Conservation (phyloP, 768 basidiomycete genomes). For the Chalciporus piperatus region DNA sequence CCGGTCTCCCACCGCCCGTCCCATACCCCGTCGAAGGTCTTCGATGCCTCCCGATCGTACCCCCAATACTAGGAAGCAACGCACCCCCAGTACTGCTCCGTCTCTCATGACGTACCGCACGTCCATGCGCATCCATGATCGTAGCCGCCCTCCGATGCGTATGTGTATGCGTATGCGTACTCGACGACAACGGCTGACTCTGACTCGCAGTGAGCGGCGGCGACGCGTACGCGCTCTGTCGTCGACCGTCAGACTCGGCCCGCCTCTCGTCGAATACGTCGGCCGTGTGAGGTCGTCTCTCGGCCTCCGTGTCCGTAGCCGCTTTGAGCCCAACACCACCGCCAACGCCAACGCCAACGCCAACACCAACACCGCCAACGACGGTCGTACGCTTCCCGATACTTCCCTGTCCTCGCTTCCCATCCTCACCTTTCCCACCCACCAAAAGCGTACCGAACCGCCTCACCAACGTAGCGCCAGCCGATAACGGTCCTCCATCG, state of each 20-base stretch:
- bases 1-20: constrained; percentile 24
- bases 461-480: constrained; percentile 71
- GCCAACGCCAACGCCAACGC: too few relatives aligned
- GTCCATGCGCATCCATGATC: constrained; percentile 65
- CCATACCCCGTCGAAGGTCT: constrained; percentile 70
- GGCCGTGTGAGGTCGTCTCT: constrained; percentile 25
- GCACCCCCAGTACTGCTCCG: constrained; percentile 76
- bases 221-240: constrained; percentile 25
- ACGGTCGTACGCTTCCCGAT: constrained; percentile 50
- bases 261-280: constrained; percentile 11
- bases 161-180: too few relatives aligned
- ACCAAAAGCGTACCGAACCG: constrained; percentile 69
- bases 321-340: too few relatives aligned
- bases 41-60: constrained; percentile 65
- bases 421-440: constrained; percentile 45
- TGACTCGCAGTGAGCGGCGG: constrained; percentile 39
- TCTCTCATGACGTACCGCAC: constrained; percentile 64
- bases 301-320: constrained; percentile 35
- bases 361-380: constrained; percentile 42
- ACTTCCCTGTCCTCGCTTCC: constrained; percentile 37
- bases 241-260: constrained; percentile 22
- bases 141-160: constrained; percentile 76
- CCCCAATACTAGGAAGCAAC: constrained; percentile 42
- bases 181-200: constrained; percentile 57
- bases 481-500: constrained; percentile 39